phyloP scores from a whole-genome alignment of 2,329 filamentous ascomycete genomes.

The Ophiostoma perfectum region DNA sequence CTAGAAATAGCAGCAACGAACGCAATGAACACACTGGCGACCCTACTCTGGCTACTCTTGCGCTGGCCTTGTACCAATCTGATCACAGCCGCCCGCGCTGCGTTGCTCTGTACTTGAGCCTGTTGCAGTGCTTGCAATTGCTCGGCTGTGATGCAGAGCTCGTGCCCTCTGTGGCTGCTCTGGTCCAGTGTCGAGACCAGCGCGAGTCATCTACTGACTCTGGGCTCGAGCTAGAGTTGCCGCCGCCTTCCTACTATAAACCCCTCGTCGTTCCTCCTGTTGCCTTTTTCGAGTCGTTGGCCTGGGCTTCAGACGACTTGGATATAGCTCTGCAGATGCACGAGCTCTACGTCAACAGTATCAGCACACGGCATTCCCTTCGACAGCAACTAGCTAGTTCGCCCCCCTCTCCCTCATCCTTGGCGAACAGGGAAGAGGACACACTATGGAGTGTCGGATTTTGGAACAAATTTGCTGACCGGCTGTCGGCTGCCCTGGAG shows the following conservation, averaged over 20 bases:
- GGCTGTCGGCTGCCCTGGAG: conserved; percentile 18
- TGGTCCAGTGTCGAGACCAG: neutral
- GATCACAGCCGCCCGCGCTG: conserved; percentile 15
- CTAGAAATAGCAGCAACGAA: too few relatives aligned
- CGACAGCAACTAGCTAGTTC: neutral
- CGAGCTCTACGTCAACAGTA: conserved; percentile 20
- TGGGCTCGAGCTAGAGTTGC: neutral
- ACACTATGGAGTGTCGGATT: conserved; percentile 27
- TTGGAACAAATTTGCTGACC: conserved; percentile 28
- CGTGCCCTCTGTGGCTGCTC: conserved; percentile 19
- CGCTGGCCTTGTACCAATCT: conserved; percentile 27
- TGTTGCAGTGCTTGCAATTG: conserved; percentile 19
- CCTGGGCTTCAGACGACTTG: conserved; percentile 27
- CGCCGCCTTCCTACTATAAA: neutral
- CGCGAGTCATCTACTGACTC: neutral
- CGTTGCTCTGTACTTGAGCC: conserved; percentile 22
- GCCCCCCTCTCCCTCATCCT: neutral
- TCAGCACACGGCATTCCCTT: neutral
- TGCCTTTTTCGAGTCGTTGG: conserved; percentile 28
- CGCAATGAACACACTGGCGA: neutral
- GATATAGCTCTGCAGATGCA: conserved; percentile 27
- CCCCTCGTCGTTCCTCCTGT: conserved; percentile 22
- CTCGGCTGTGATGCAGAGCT: conserved; percentile 20
- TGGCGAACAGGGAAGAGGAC: neutral
- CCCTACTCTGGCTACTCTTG: conserved; percentile 29